Percentiles rank a stretch among this genome's conserved stretches.
Conservation (phyloP, 1,284 basidiomycete species). For the Cryptococcus amylolentus region DNA sequence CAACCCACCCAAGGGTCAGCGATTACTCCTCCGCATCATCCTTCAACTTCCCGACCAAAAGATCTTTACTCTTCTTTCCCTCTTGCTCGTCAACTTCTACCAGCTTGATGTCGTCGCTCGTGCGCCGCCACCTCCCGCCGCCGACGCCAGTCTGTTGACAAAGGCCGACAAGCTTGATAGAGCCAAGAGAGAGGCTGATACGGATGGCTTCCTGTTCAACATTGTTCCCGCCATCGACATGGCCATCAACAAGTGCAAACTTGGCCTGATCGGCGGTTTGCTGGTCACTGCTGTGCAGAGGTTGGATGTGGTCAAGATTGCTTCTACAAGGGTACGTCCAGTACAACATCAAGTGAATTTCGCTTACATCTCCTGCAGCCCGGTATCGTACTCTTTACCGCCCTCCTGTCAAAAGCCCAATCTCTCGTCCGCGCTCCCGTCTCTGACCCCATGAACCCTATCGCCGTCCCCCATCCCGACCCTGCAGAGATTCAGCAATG, state of each 20-base stretch:
- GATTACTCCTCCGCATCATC: slow-evolving; percentile 80
- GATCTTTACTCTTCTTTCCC: slow-evolving; percentile 80
- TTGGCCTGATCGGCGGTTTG: slow-evolving; percentile 82
- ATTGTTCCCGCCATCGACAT: slow-evolving; percentile 84
- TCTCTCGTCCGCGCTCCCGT: slow-evolving; percentile 72
- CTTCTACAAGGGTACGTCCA: slow-evolving; percentile 63
- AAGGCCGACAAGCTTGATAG: slow-evolving; percentile 60
- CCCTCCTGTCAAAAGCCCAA: slow-evolving; percentile 88
- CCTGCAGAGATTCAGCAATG: slow-evolving; percentile 79
- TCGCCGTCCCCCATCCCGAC: slow-evolving; percentile 51
- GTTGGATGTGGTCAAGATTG: slow-evolving; percentile 68
- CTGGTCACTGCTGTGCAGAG: slow-evolving; percentile 79
- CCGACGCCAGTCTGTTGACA: slow-evolving; percentile 49
- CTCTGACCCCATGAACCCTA: slow-evolving; percentile 53
- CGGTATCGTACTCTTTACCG: slow-evolving; percentile 85
- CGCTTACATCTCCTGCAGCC: slow-evolving; percentile 56
- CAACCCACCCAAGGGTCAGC: slow-evolving; percentile 86
- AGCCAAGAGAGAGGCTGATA: slow-evolving; percentile 77
- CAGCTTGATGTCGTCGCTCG: slow-evolving; percentile 85
- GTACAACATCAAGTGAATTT: neutral
- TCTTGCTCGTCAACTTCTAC: slow-evolving; percentile 88
- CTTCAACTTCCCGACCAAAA: slow-evolving; percentile 78
- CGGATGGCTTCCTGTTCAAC: slow-evolving; percentile 79
- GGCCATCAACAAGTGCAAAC: slow-evolving; percentile 66
- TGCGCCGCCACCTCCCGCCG: slow-evolving; percentile 59